Conservation (phyloP, 306 rosid genomes). For the Betula pendula region DNA sequence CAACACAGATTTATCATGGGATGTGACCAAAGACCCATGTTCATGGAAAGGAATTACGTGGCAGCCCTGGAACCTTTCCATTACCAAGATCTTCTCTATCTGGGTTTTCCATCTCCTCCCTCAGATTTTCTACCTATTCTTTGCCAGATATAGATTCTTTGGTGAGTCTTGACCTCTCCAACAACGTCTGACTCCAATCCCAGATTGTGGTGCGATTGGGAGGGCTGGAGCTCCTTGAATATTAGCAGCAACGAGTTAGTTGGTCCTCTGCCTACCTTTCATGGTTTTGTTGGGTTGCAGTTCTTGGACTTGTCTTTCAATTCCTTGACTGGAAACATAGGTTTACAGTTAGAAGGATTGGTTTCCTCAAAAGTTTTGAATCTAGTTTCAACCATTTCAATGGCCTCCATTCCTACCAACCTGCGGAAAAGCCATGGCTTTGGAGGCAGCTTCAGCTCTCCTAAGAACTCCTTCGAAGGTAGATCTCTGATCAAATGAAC, state of each 20-base stretch:
- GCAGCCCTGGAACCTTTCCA: conserved; percentile 36
- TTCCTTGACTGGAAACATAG: conserved; percentile 15
- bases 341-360: conserved; percentile 47
- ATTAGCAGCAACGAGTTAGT: conserved; percentile 47
- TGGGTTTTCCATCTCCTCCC: conserved; percentile 40
- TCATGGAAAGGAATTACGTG: conserved; percentile 66
- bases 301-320: conserved; percentile 66
- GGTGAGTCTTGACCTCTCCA: conserved; percentile 60
- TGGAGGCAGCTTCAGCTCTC: conserved; percentile 68
- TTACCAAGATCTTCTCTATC: conserved; percentile 38
- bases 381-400: conserved; percentile 15
- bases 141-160: conserved; percentile 64
- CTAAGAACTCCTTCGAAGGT: conserved; percentile 29
- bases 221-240: conserved; percentile 46
- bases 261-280: conserved; percentile 53
- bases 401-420: conserved; percentile 49
- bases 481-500: conserved; percentile 44
- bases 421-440: conserved; percentile 44
- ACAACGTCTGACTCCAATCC: conserved; percentile 41
- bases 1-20: conserved; percentile 29
- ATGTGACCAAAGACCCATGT: conserved; percentile 38
- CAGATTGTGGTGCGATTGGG: conserved; percentile 53
- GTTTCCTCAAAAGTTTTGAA: conserved; percentile 46
- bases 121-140: conserved; percentile 42
- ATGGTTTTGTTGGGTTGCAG: conserved; percentile 59